phyloP scores from a whole-genome alignment of 2,329 filamentous ascomycete genomes.

The Scorias spongiosa region DNA sequence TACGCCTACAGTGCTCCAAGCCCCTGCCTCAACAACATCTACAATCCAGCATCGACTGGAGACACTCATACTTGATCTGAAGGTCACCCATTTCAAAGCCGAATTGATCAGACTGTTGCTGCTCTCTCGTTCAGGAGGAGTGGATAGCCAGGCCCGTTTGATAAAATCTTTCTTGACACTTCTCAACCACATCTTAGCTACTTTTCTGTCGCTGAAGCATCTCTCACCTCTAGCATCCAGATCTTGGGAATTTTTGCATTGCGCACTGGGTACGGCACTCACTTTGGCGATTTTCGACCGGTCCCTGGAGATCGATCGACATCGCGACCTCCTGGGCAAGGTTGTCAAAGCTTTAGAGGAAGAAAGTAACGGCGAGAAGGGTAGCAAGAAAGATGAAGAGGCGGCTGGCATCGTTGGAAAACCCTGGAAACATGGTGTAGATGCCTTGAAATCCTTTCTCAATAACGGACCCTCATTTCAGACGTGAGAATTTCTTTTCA shows the following conservation, averaged over 20 bases:
- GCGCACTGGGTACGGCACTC: slow-evolving; percentile 1
- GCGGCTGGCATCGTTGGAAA: not conserved
- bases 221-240: slow-evolving; percentile 1
- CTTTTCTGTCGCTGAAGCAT: slow-evolving; percentile 1
- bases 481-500: too few relatives aligned
- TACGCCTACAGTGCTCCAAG: not conserved
- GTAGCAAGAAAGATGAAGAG: not conserved
- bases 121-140: too few relatives aligned
- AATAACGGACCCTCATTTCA: too few relatives aligned
- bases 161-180: too few relatives aligned
- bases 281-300: not conserved
- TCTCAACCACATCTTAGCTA: not conserved
- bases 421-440: not conserved
- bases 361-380: not conserved
- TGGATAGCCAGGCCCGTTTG: too few relatives aligned
- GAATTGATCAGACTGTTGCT: not conserved
- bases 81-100: slow-evolving; percentile 1
- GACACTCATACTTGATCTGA: slow-evolving; percentile 1
- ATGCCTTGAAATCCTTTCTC: not conserved
- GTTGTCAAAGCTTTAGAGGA: not conserved
- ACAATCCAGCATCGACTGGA: slow-evolving; percentile 1
- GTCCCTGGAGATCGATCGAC: not conserved
- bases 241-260: slow-evolving; percentile 2
- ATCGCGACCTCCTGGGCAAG: not conserved
- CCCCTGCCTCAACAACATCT: not conserved